These are phyloP conservation scores for Malassezia japonica DNA, from an alignment of 1,284 basidiomycete genomes.

Conservation along the genomic window DNA sequence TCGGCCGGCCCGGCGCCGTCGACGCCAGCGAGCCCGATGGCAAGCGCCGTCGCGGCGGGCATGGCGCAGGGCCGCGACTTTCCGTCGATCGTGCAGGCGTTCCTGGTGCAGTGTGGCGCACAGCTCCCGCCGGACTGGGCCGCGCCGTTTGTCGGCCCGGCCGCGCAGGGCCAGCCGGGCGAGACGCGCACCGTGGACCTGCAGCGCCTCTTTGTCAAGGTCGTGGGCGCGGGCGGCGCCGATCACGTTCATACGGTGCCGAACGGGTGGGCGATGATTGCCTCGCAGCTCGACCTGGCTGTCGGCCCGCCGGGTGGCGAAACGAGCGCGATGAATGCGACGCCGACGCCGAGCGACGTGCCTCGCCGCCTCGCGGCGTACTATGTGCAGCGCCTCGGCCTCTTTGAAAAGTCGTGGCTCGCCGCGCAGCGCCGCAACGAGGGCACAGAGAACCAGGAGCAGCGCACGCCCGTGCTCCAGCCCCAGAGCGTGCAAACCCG, in stretches of 20 bases:
- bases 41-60: background rate
- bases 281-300: constrained; percentile 32
- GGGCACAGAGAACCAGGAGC: constrained; percentile 1
- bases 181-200: constrained; percentile 35
- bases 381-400: constrained; percentile 29
- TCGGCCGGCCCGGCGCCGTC: background rate
- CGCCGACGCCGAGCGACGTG: constrained; percentile 29
- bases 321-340: constrained; percentile 19
- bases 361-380: constrained; percentile 35
- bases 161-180: constrained; percentile 22
- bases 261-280: constrained; percentile 39
- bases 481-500: background rate
- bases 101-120: constrained; percentile 34
- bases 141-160: constrained; percentile 31
- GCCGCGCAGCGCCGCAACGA: constrained; percentile 15
- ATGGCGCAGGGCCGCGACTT: constrained; percentile 21
- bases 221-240: constrained; percentile 33
- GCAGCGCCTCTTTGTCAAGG: constrained; percentile 32
- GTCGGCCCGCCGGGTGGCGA: constrained; percentile 25
- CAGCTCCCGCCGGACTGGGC: constrained; percentile 25
- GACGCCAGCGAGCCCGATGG: background rate
- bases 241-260: constrained; percentile 24
- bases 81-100: constrained; percentile 30
- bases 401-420: constrained; percentile 41
- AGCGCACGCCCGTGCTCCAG: background rate